Percentiles rank a stretch among this genome's conserved stretches.
Evolutionary conservation across 2,329 filamentous ascomycete genomes (phyloP).

Genomic region (Botryotinia convoluta): DNA sequence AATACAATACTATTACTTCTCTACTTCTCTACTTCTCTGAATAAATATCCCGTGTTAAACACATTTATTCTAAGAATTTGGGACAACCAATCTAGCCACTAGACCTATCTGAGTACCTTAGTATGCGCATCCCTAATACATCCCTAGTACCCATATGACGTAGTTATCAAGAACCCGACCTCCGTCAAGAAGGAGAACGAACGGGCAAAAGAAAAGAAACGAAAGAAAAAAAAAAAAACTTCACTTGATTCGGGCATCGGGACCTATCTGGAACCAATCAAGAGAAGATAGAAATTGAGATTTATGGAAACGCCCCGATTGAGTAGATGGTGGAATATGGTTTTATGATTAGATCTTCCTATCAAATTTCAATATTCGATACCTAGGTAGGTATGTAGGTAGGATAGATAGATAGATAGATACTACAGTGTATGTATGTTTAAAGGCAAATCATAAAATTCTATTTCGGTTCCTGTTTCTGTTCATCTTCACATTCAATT

Average conservation of each 20-base stretch:
- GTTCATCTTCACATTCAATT: neutral
- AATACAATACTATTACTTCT: too few relatives aligned
- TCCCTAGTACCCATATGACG: neutral
- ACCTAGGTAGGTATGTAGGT: neutral
- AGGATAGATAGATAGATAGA: too few relatives aligned
- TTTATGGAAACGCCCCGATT: neutral
- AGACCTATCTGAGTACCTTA: neutral
- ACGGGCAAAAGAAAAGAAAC: neutral
- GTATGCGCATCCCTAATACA: neutral
- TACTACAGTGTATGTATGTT: neutral
- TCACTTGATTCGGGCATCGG: neutral
- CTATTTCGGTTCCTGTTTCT: neutral
- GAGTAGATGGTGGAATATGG: neutral
- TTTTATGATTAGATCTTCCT: neutral
- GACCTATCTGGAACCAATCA: neutral
- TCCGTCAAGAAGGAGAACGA: neutral
- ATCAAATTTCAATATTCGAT: neutral
- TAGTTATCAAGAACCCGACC: neutral
- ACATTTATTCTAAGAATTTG: too few relatives aligned
- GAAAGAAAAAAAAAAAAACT: neutral
- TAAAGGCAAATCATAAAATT: neutral
- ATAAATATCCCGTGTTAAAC: too few relatives aligned
- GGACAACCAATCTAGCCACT: neutral
- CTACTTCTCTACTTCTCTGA: too few relatives aligned
- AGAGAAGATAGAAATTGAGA: neutral